Base-by-base conservation (phyloP, 2,329 filamentous ascomycete species). In the Endocalyx cinctus region DNA sequence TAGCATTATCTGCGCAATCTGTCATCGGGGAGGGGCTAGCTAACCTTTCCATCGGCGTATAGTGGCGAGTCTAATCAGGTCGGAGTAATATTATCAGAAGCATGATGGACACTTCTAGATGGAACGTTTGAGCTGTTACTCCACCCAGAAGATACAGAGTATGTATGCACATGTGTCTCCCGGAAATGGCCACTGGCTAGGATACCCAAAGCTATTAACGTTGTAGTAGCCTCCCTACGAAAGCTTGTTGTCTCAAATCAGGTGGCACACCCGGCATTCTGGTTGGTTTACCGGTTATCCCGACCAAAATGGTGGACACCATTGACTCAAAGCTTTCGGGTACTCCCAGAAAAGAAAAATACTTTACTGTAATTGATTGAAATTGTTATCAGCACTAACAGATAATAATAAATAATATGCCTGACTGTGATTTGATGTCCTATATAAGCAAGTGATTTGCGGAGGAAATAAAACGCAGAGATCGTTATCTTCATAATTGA, bases 41-140 rank as follows among this genome's bases (percentile, higher is more conserved):
- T n/a, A n/a, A n/a, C n/a, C n/a, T n/a, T n/a, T n/a, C n/a, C n/a
- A n/a, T n/a, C n/a, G n/a, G n/a, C n/a, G n/a, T n/a, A n/a, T n/a
- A n/a, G n/a, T n/a, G n/a, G n/a, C n/a, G n/a, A n/a, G n/a, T n/a
- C n/a, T n/a, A n/a, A n/a, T n/a, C n/a, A n/a, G n/a, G n/a, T n/a
- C n/a, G n/a, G n/a, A n/a, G n/a, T n/a, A n/a, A n/a, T n/a, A n/a
- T n/a, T n/a, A n/a, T n/a, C n/a, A n/a, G n/a, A n/a, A n/a, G n/a
- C n/a, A n/a, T n/a, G n/a, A n/a, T n/a, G n/a, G n/a, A n/a, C n/a
- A n/a, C n/a, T n/a, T n/a, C 42, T 42, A 35, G 38, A 58, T 57
- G 54, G 42, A 58, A 58, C 54, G 54, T 58, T 52, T 52, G 46
- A n/a, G 45, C 45, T 46, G 42, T 37, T 42, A 37, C 42, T 45